phyloP scores from a whole-genome alignment of 139 green algal species.

The Chlamydomonas sphaeroides region DNA sequence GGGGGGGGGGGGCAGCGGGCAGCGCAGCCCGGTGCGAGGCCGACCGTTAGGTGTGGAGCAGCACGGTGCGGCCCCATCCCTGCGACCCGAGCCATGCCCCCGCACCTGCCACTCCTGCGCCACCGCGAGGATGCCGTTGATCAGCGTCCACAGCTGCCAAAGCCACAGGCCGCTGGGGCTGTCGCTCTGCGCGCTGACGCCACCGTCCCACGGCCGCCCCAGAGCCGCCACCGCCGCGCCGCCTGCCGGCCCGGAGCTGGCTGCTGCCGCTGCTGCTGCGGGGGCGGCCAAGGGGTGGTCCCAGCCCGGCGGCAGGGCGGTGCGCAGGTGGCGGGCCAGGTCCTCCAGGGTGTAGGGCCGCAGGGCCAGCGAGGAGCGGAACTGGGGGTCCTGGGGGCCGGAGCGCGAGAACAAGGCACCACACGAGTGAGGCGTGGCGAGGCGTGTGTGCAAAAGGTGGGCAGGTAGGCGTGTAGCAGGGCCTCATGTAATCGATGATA shows the following conservation, averaged over 20 bases:
- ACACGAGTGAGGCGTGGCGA: no score
- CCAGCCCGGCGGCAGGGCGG: slow-evolving; percentile 30
- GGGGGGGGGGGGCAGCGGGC: neutral
- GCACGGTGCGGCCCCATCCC: no score
- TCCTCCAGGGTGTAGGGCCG: slow-evolving; percentile 29
- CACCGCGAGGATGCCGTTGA: slow-evolving; percentile 34
- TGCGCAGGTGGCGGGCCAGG: slow-evolving; percentile 30
- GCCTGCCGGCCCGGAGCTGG: neutral
- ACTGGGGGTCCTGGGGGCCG: slow-evolving; percentile 17
- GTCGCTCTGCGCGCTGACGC: slow-evolving; percentile 4
- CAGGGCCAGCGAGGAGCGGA: slow-evolving; percentile 6
- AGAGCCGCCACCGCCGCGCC: neutral
- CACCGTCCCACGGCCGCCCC: slow-evolving; percentile 43
- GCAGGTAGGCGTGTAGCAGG: no score
- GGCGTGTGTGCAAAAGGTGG: no score
- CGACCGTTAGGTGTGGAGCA: no score
- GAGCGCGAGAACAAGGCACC: no score
- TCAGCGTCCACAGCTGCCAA: slow-evolving; percentile 40
- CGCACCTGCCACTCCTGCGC: slow-evolving; percentile 42
- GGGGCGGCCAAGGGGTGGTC: slow-evolving; percentile 15
- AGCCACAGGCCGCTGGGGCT: slow-evolving; percentile 48
- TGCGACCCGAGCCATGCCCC: no score
- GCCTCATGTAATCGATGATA: no score
- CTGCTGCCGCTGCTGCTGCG: neutral
- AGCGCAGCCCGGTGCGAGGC: no score